Conservation (phyloP, 169 alveolate species). For the Blepharisma undulans region DNA sequence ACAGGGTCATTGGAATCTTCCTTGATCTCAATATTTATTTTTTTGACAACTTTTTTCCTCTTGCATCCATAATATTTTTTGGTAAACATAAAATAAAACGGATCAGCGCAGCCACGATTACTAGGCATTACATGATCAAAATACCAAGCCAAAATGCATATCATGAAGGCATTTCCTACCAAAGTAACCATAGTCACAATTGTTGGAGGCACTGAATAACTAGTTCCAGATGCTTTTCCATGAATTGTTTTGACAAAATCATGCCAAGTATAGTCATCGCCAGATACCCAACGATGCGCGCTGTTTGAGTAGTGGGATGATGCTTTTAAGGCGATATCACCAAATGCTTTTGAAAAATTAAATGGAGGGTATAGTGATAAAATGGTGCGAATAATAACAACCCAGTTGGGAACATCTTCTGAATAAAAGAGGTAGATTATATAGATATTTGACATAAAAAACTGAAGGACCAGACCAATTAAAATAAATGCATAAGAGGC, state of each 20-base stretch:
- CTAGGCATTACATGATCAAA: constrained; percentile 54
- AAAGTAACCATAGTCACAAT: constrained; percentile 30
- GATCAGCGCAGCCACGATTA: constrained; percentile 24
- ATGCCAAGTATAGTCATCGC: constrained; percentile 46
- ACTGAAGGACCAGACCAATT: constrained; percentile 42
- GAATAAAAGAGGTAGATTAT: constrained; percentile 17
- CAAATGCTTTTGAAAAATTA: constrained; percentile 25
- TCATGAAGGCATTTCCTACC: constrained; percentile 9
- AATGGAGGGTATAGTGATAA: constrained; percentile 38
- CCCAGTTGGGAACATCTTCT: constrained; percentile 44
- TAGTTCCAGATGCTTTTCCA: neutral
- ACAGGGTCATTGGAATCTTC: neutral
- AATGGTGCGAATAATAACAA: constrained; percentile 10
- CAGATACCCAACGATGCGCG: constrained; percentile 38
- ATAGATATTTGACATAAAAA: constrained; percentile 34
- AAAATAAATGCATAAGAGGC: constrained; percentile 33
- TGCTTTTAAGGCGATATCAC: neutral
- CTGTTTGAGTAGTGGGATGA: neutral
- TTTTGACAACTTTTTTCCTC: constrained; percentile 36
- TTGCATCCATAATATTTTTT: constrained; percentile 9
- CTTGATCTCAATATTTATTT: too few relatives aligned
- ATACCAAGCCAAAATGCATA: constrained; percentile 41
- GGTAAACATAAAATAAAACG: neutral
- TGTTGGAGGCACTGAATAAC: constrained; percentile 46
- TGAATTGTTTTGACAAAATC: constrained; percentile 31